phyloP scores from a whole-genome alignment of 306 rosid species.

The Oxytropis ochrocephala region DNA sequence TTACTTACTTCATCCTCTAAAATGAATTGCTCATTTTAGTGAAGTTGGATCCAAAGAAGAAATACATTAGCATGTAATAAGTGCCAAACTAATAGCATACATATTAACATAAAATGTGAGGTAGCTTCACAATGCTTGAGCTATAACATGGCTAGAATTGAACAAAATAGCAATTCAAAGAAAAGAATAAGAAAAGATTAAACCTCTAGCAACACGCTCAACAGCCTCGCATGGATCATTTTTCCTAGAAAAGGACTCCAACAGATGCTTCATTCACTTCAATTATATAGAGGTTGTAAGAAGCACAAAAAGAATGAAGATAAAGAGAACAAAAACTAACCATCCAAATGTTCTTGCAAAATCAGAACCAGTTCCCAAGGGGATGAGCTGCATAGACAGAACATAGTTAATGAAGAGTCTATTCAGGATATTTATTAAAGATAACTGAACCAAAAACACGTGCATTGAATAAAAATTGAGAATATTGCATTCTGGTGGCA shows the following conservation, averaged over 20 bases:
- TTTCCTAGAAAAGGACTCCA: conserved; percentile 52
- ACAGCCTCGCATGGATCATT: conserved; percentile 78
- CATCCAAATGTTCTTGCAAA: conserved; percentile 86
- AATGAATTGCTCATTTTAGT: background rate
- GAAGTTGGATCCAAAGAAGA: conserved; percentile 19
- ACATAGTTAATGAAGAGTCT: conserved; percentile 21
- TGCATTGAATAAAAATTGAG: background rate
- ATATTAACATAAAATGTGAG: background rate
- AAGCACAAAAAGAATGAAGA: conserved; percentile 8
- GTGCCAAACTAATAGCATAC: conserved; percentile 15
- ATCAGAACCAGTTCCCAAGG: conserved; percentile 94
- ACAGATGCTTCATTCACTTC: conserved; percentile 17
- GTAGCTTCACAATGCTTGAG: conserved; percentile 10
- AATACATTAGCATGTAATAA: conserved; percentile 16
- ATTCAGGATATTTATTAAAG: conserved; percentile 10
- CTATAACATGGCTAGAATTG: background rate
- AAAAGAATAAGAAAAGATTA: background rate
- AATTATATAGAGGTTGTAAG: conserved; percentile 3
- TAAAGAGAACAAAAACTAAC: conserved; percentile 30
- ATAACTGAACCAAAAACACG: conserved; percentile 9
- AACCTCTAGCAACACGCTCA: conserved; percentile 75
- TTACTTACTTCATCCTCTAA: background rate
- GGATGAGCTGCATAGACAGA: conserved; percentile 70
- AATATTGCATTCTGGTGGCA: conserved; percentile 5
- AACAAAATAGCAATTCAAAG: background rate